Evolutionary conservation across 306 rosid species (phyloP).

Genomic region (Quillaja saponaria): DNA sequence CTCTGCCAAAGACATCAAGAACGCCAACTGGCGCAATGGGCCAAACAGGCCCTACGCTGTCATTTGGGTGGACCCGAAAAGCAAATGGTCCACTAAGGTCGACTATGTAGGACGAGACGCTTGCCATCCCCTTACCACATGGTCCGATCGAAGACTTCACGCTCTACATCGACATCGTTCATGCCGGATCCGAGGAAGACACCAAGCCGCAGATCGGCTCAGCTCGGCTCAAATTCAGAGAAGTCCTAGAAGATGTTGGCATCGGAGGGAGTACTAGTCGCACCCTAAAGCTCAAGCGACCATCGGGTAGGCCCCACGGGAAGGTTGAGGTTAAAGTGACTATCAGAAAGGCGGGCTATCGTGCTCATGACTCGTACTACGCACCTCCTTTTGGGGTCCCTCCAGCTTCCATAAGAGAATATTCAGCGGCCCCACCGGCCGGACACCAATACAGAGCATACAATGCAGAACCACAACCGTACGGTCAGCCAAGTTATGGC

Average conservation of each 20-base stretch:
- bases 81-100: conserved; percentile 35
- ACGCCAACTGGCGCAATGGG: conserved; percentile 60
- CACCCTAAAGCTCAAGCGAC: conserved; percentile 47
- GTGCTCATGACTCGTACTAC: conserved; percentile 36
- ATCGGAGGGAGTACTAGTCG: conserved; percentile 34
- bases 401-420: conserved; percentile 32
- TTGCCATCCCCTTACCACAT: conserved; percentile 32
- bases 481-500: conserved; percentile 34
- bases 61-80: conserved; percentile 50
- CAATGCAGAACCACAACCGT: conserved; percentile 18
- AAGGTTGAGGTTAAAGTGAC: conserved; percentile 47
- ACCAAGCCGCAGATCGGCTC: conserved; percentile 54
- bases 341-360: conserved; percentile 38
- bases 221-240: conserved; percentile 34
- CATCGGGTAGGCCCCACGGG: conserved; percentile 62
- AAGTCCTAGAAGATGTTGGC: too few species aligned
- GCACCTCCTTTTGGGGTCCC: conserved; percentile 49
- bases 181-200: conserved; percentile 43
- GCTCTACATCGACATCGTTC: conserved; percentile 50
- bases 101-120: conserved; percentile 50
- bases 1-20: conserved; percentile 53
- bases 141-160: conserved; percentile 42
- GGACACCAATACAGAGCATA: conserved; percentile 28
- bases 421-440: conserved; percentile 25
- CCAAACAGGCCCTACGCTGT: conserved; percentile 48